Conservation (phyloP, 306 rosid genomes). For the Quercus engelmannii region DNA sequence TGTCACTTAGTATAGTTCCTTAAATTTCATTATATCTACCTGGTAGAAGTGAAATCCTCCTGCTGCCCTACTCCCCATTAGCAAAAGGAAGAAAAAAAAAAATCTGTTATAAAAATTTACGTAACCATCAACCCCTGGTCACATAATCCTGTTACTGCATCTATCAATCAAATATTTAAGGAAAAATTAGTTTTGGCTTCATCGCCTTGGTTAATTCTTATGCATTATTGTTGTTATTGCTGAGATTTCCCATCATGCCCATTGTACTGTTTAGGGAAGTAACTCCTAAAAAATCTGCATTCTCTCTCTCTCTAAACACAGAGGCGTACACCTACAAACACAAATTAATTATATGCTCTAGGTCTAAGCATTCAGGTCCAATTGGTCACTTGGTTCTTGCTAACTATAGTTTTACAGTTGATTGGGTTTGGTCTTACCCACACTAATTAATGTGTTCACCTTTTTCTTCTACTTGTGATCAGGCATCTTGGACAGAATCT, state of each 20-base stretch:
- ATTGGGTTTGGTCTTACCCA: background rate
- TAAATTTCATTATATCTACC: no score
- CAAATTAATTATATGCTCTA: background rate
- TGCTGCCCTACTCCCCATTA: no score
- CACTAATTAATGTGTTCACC: background rate
- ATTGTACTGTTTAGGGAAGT: background rate
- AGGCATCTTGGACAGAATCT: constrained; percentile 95
- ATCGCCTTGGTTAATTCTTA: background rate
- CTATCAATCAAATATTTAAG: background rate
- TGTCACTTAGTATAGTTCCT: no score
- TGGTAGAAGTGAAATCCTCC: no score
- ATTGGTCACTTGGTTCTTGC: background rate
- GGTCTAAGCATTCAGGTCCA: background rate
- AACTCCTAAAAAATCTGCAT: background rate
- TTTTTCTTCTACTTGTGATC: constrained; percentile 10
- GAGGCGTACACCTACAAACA: background rate
- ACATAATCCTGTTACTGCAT: background rate
- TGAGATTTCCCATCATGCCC: background rate
- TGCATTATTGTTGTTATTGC: background rate
- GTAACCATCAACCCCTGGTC: background rate
- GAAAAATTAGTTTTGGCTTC: background rate
- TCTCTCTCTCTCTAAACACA: background rate
- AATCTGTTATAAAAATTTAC: background rate
- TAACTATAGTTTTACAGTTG: background rate
- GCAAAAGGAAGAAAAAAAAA: background rate